These are phyloP conservation scores for Periconia sp. DNA, from an alignment of 2,329 filamentous ascomycete genomes.

Conservation along the genomic window DNA sequence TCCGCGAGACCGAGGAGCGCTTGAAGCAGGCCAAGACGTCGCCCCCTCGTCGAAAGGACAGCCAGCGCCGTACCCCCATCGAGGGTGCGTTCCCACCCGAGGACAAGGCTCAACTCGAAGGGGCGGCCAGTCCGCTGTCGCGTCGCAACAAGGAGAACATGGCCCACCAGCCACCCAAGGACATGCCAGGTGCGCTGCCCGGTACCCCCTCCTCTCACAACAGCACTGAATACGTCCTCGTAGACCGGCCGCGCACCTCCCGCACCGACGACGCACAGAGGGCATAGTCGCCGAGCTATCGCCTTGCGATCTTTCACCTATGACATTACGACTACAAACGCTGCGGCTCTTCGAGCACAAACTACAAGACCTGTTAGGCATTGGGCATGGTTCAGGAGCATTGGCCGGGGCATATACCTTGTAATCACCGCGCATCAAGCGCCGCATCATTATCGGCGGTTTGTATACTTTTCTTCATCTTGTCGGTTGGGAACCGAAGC, in stretches of 20 bases:
- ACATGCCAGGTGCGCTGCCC: constrained; percentile 41
- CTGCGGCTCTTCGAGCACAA: not conserved
- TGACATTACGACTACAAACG: constrained; percentile 8
- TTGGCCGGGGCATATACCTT: constrained; percentile 6
- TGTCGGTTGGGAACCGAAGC: no score
- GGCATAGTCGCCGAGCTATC: constrained; percentile 2
- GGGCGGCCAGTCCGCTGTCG: constrained; percentile 29
- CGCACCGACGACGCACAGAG: constrained; percentile 19
- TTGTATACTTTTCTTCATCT: no score
- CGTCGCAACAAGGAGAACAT: constrained; percentile 13
- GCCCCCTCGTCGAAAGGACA: constrained; percentile 38
- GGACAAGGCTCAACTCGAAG: constrained; percentile 31
- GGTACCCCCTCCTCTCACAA: constrained; percentile 36
- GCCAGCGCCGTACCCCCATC: constrained; percentile 34
- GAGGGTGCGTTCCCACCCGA: constrained; percentile 29
- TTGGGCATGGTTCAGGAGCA: constrained; percentile 1
- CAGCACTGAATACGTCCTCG: constrained; percentile 45
- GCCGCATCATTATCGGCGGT: no score
- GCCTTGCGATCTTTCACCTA: no score
- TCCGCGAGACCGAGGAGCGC: constrained; percentile 84
- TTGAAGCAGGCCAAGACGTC: constrained; percentile 55
- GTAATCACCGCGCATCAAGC: no score
- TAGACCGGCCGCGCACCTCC: constrained; percentile 38
- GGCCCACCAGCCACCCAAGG: constrained; percentile 14
- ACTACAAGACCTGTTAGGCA: not conserved